Evolutionary conservation across 805 yeast genomes (phyloP).

Genomic region (Lipomyces starkeyi): DNA sequence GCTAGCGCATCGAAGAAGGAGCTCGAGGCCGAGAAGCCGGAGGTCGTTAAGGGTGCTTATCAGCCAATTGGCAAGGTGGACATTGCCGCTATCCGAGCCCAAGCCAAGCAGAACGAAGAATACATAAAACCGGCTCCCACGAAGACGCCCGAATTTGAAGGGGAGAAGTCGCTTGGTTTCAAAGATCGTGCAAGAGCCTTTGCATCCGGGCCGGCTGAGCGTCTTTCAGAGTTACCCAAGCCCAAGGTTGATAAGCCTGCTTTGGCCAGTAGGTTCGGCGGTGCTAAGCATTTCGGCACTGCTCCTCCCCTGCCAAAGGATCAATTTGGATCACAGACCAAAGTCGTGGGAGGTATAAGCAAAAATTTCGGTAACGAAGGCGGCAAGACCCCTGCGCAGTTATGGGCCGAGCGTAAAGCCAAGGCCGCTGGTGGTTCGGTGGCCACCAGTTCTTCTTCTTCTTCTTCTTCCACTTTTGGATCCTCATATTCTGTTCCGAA

Average conservation of each 20-base stretch:
- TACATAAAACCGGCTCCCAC: slow-evolving; percentile 14
- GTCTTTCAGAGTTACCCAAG: slow-evolving; percentile 68
- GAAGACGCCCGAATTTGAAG: slow-evolving; percentile 38
- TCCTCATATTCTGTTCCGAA: slow-evolving; percentile 40
- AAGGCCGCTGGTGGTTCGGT: slow-evolving; percentile 46
- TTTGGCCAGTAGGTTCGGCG: slow-evolving; percentile 48
- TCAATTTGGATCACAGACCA: slow-evolving; percentile 49
- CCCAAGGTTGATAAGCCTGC: slow-evolving; percentile 57
- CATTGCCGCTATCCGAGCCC: slow-evolving; percentile 52
- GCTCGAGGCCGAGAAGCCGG: slow-evolving; percentile 31
- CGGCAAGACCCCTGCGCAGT: slow-evolving; percentile 92
- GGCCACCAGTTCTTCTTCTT: slow-evolving; percentile 35
- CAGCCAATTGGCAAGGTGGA: slow-evolving; percentile 70
- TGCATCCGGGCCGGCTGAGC: slow-evolving; percentile 49
- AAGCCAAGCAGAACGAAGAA: slow-evolving; percentile 38
- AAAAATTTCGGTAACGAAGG: slow-evolving; percentile 65
- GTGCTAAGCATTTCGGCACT: slow-evolving; percentile 45
- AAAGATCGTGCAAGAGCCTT: slow-evolving; percentile 46
- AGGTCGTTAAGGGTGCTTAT: slow-evolving; percentile 54
- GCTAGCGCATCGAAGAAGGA: slow-evolving; percentile 42
- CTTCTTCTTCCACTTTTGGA: slow-evolving; percentile 14
- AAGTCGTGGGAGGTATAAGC: slow-evolving; percentile 54
- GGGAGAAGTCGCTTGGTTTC: slow-evolving; percentile 40
- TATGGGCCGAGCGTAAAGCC: slow-evolving; percentile 90
- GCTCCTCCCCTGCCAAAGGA: slow-evolving; percentile 48